These are phyloP conservation scores for Phytopythium mirpurense DNA, from an alignment of 352 stramenopile genomes.

Conservation along the genomic window DNA sequence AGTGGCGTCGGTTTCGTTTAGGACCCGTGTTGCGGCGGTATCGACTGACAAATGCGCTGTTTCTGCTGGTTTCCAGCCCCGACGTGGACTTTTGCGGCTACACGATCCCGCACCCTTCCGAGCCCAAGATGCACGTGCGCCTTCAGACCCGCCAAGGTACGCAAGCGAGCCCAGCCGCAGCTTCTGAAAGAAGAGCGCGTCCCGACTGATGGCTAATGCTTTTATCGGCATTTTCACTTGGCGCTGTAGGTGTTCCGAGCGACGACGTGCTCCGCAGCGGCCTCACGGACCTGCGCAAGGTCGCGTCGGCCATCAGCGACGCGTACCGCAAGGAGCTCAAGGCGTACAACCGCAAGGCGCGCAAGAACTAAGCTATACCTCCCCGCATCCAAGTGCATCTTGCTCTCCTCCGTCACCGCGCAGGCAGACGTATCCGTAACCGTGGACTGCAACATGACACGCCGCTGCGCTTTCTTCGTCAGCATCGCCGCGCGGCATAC, in stretches of 20 bases:
- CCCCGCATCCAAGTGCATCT: too few relatives aligned
- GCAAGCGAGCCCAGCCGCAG: too few relatives aligned
- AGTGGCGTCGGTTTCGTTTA: neutral
- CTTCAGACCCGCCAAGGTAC: slow-evolving; percentile 83
- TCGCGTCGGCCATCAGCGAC: slow-evolving; percentile 65
- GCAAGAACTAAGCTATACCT: slow-evolving; percentile 57
- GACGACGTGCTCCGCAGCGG: slow-evolving; percentile 61
- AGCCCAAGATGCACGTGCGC: slow-evolving; percentile 93
- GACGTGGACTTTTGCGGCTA: slow-evolving; percentile 94
- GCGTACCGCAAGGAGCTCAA: slow-evolving; percentile 82
- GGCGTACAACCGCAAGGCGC: slow-evolving; percentile 71
- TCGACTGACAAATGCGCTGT: neutral
- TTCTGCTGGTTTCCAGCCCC: slow-evolving; percentile 33
- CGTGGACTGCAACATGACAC: slow-evolving; percentile 5
- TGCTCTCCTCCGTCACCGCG: neutral
- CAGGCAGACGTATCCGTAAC: slow-evolving; percentile 7
- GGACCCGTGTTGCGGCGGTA: neutral
- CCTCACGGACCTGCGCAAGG: slow-evolving; percentile 66
- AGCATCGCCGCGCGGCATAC: neutral
- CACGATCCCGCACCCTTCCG: slow-evolving; percentile 93
- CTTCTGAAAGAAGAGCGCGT: too few relatives aligned
- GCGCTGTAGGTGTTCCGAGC: slow-evolving; percentile 35
- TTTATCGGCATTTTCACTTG: neutral
- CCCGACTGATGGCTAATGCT: slow-evolving; percentile 3
- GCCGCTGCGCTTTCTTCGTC: neutral